These are phyloP conservation scores for Aspergillus nidulans DNA, from an alignment of 495 filamentous ascomycete genomes.

Conservation along the genomic window DNA sequence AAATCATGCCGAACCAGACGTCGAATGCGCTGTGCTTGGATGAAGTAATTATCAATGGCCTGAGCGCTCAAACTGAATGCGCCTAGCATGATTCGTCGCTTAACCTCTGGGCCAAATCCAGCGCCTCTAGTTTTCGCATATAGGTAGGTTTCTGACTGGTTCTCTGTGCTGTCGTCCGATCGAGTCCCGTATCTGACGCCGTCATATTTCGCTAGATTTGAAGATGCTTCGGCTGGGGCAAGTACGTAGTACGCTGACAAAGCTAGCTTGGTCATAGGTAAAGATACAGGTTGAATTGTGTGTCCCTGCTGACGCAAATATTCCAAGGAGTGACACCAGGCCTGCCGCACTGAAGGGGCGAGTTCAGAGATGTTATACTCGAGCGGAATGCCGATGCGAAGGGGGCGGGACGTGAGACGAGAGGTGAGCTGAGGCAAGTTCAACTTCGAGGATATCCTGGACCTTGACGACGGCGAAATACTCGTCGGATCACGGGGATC, in stretches of 20 bases:
- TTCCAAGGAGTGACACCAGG: constrained; percentile 61
- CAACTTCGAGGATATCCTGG: constrained; percentile 32
- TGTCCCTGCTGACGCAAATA: constrained; percentile 59
- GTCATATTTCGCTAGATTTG: constrained; percentile 97
- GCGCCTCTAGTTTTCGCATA: constrained; percentile 69
- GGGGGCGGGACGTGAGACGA: constrained; percentile 23
- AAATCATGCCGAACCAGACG: constrained; percentile 83
- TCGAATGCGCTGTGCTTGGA: constrained; percentile 84
- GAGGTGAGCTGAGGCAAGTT: constrained; percentile 20
- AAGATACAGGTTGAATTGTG: constrained; percentile 66
- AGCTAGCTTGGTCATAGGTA: constrained; percentile 79
- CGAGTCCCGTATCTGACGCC: constrained; percentile 82
- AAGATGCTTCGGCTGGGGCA: constrained; percentile 90
- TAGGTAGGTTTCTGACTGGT: constrained; percentile 49
- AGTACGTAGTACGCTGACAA: constrained; percentile 93
- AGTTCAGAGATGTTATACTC: constrained; percentile 90
- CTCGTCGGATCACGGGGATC: constrained; percentile 78
- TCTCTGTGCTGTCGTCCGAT: constrained; percentile 25
- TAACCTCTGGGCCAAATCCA: constrained; percentile 80
- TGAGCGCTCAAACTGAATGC: constrained; percentile 86
- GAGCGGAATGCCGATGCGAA: constrained; percentile 68
- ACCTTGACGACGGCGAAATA: constrained; percentile 49
- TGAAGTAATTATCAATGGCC: constrained; percentile 94
- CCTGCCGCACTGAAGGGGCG: constrained; percentile 56
- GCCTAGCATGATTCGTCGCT: constrained; percentile 79